Base-by-base conservation (phyloP, 208 protist species). In the Wallacemonas sp. region DNA sequence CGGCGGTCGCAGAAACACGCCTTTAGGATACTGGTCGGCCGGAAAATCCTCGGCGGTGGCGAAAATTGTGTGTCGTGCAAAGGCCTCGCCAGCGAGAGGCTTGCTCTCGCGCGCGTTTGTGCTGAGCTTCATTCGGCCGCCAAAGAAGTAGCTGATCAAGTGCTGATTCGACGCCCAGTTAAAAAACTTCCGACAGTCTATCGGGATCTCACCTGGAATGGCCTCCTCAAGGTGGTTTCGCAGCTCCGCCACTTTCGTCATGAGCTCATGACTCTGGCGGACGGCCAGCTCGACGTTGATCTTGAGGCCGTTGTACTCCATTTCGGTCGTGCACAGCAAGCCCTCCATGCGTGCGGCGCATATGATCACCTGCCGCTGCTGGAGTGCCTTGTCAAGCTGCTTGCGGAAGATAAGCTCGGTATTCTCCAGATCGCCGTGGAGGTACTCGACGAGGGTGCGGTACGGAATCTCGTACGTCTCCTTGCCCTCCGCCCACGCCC, bases 281-380 rank as follows among this genome's bases (percentile, higher is more conserved):
- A 85, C 60, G 9, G 90, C 90, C n/a, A 95, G 67, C 17, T 93
- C 80, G 9, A 95, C 87, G 68, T 96, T 92, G 19, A 89, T 96
- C 47, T 93, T 93, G 11, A 97, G 77, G 17, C 93, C 93, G 68
- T 96, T 96, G 81, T 96, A 96, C 71, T 97, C 90, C 93, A 97
- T 97, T 68, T 96, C 90, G 1, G 93, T 95, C 14, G 91, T 97
- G 70, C 87, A 94, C 33, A 96, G 78, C 33, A 97, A 65, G 21
- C 86, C 86, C 62, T 97, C 90, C 93, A 96, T 97, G 52, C 91
- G 90, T 3, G 89, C 85, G 61, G 41, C 60, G 56, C 86, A 84
- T 19, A 97, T 86, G 46, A 93, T 90, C 41, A 80, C 78, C 76
- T 96, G 90, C 47, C 85, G 74, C 71, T 93, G 85, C 41, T 78